phyloP scores from a whole-genome alignment of 805 yeast species.

The Myxozyma melibiosi region DNA sequence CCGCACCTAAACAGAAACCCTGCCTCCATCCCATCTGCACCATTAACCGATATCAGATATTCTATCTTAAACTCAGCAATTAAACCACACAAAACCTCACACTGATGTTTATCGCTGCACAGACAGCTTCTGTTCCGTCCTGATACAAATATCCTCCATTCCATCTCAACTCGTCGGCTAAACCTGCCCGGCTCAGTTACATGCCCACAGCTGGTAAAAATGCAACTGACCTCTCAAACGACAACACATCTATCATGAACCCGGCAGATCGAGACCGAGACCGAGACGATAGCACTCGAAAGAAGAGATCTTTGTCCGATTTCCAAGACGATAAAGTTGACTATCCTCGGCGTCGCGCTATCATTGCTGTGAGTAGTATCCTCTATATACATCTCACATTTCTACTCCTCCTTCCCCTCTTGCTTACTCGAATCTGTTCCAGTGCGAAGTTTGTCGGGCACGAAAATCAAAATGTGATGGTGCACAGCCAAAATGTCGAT shows the following conservation, averaged over 20 bases:
- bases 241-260: neutral
- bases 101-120: no score
- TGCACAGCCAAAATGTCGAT: conserved; percentile 24
- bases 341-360: conserved; percentile 23
- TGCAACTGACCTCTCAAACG: no score
- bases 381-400: neutral
- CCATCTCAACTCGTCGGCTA: no score
- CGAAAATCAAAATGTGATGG: conserved; percentile 30
- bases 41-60: no score
- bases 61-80: no score
- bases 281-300: neutral
- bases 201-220: no score
- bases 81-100: no score
- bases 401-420: neutral
- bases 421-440: neutral
- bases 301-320: neutral
- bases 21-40: no score
- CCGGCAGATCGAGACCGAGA: neutral
- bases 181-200: no score
- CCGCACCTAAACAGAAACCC: no score
- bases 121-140: no score
- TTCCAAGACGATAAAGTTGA: conserved; percentile 13
- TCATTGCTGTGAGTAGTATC: conserved; percentile 22
- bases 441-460: conserved; percentile 28
- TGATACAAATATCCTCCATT: no score